Evolutionary conservation across 305 asterid genomes (phyloP), one percentile per base, ranked within the genome.

Genomic region (Striga hermonthica): DNA sequence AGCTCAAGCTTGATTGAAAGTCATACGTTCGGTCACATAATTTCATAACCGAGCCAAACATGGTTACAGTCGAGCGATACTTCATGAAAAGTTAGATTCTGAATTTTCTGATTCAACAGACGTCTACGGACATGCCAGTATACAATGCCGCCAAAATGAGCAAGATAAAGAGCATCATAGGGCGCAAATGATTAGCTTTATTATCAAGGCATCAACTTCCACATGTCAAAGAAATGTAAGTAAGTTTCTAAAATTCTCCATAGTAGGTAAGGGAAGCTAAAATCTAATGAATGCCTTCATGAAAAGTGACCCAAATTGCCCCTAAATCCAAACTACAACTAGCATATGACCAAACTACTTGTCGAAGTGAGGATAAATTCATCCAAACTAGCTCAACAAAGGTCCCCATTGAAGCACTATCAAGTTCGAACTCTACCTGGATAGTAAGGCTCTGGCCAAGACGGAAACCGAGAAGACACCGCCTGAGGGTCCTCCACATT

Each of bases 371-470:
- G 31, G 31, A 22, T 22, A 22, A 22, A 22, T 22, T 22, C 31
- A 22, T 22, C 31, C 2, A 22, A 22, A 22, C 31, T 22, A 47
- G 13, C 7, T 48, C 37, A 36, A 52, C n/a, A 52, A 52, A 49
- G 10, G 6, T 8, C 11, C 14, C 57, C 34, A 22, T 22, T 22
- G 31, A 22, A 2, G 31, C 57, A 52, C 8, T 15, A 55, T 55
- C n/a, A 34, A 22, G 31, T 22, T 22, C 31, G 31, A 22, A 60
- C 38, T 69, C 16, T 48, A 92, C 97, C 95, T 82, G 95, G 83
- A 74, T 87, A 93, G 52, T 43, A 81, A 71, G 98, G 97, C 76
- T 84, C 87, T 57, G 98, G 94, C 91, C 93, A 84, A 12, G 85
- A 64, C 44, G 90, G 91, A 58, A 72, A 49, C 71, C 38, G 75